phyloP scores from a whole-genome alignment of 2,329 filamentous ascomycete genomes.

The Arthrinium phaeospermum region DNA sequence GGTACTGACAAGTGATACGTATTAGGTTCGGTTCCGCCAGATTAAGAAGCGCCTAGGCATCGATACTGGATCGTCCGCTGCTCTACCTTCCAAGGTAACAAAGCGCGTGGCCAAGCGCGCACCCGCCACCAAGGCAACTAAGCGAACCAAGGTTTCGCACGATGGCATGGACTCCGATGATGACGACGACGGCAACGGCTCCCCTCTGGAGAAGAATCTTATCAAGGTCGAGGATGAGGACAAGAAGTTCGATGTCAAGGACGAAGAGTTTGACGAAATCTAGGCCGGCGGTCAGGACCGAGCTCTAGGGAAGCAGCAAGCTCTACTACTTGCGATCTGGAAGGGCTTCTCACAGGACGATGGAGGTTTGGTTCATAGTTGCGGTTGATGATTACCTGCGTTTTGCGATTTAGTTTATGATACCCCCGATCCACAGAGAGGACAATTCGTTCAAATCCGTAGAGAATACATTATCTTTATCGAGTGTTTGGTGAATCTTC shows the following conservation, averaged over 20 bases:
- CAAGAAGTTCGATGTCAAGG: background rate
- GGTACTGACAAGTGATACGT: background rate
- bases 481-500: too few relatives aligned
- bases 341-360: background rate
- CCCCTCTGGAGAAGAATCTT: background rate
- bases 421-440: background rate
- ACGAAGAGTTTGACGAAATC: background rate
- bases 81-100: background rate
- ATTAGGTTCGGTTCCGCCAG: conserved; percentile 54
- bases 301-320: too few relatives aligned
- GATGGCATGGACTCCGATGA: background rate
- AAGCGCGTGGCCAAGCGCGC: background rate
- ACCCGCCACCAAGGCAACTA: background rate
- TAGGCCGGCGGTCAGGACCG: background rate
- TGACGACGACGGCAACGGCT: background rate
- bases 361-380: background rate
- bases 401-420: background rate
- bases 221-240: background rate
- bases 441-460: background rate
- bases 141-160: background rate
- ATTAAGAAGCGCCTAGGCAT: conserved; percentile 54
- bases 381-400: background rate
- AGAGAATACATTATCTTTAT: background rate
- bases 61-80: conserved; percentile 19
- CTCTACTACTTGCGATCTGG: too few relatives aligned